Evolutionary conservation across 2,329 filamentous ascomycete species (phyloP).

Genomic region (Zymoseptoria pseudotritici): DNA sequence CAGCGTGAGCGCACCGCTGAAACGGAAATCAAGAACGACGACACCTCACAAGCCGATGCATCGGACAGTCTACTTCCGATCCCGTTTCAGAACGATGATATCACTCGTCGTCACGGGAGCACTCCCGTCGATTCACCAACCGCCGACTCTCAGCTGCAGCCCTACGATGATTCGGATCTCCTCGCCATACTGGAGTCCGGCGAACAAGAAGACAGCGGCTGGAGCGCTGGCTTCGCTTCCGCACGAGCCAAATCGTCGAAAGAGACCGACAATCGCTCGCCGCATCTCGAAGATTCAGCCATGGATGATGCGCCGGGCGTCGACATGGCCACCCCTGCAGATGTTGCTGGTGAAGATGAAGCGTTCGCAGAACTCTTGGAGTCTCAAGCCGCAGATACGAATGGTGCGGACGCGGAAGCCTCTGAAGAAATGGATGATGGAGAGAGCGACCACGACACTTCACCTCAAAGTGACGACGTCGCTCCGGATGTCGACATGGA

Average conservation of each 20-base stretch:
- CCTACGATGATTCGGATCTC: neutral
- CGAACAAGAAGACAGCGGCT: neutral
- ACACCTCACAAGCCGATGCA: neutral
- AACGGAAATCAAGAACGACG: neutral
- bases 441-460: neutral
- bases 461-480: neutral
- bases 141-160: neutral
- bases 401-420: neutral
- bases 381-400: neutral
- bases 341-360: too few relatives aligned
- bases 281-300: neutral
- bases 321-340: too few relatives aligned
- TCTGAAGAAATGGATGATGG: neutral
- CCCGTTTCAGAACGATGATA: neutral
- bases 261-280: neutral
- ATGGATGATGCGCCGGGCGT: neutral
- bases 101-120: neutral
- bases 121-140: neutral
- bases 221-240: neutral
- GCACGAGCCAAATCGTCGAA: neutral
- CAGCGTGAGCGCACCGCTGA: neutral
- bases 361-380: too few relatives aligned
- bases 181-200: neutral
- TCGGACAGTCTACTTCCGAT: neutral
- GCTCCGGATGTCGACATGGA: neutral